Conservation (phyloP, 2,329 filamentous ascomycete species). For the Fusarium liriodendri region DNA sequence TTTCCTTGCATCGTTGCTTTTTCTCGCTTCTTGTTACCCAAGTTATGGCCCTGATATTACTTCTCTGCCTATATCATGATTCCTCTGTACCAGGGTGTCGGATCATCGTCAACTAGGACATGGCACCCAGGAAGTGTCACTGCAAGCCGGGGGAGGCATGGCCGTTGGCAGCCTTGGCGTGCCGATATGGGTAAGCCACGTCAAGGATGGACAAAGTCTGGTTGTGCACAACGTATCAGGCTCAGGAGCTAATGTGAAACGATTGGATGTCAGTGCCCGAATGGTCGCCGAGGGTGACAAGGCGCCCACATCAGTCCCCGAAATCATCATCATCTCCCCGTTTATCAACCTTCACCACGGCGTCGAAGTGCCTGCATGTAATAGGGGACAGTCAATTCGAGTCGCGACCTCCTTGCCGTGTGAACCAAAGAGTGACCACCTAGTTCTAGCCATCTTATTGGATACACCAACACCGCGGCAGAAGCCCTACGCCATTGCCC, state of each 20-base stretch:
- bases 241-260: conserved; percentile 18
- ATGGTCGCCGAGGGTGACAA: conserved; percentile 26
- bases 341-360: conserved; percentile 4
- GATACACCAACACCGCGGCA: neutral
- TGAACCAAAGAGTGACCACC: neutral
- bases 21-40: neutral
- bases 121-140: conserved; percentile 1
- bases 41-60: conserved; percentile 12
- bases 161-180: conserved; percentile 19
- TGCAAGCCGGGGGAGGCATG: conserved; percentile 3
- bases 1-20: neutral
- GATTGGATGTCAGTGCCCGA: conserved; percentile 35
- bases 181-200: conserved; percentile 21
- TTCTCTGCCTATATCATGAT: conserved; percentile 19
- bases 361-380: neutral
- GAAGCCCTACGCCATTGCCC: neutral
- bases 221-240: conserved; percentile 16
- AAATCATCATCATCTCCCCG: conserved; percentile 10
- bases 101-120: conserved; percentile 22
- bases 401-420: neutral
- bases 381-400: neutral
- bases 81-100: conserved; percentile 14
- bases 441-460: neutral
- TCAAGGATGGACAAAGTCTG: conserved; percentile 19
- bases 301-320: conserved; percentile 15